Percentiles rank a stretch among this genome's conserved stretches.
These are phyloP conservation scores for Hymenoscyphus infarciens DNA, from an alignment of 2,329 filamentous ascomycete genomes.

Conservation along the genomic window DNA sequence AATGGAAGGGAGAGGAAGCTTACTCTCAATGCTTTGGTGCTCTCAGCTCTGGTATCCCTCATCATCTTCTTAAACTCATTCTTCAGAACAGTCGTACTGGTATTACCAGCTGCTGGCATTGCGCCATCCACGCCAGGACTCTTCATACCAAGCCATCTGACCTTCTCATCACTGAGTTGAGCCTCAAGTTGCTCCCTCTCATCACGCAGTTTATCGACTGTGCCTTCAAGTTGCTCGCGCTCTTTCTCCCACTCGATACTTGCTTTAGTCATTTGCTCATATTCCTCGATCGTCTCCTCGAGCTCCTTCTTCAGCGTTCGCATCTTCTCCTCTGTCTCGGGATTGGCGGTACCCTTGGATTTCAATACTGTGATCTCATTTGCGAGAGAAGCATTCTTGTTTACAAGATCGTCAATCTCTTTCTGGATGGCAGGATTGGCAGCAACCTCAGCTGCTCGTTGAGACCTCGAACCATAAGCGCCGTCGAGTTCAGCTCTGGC, in stretches of 20 bases:
- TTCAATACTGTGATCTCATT: slow-evolving; percentile 31
- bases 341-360: slow-evolving; percentile 11
- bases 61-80: slow-evolving; percentile 81
- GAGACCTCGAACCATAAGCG: slow-evolving; percentile 76
- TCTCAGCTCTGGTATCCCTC: slow-evolving; percentile 66
- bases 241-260: slow-evolving; percentile 70
- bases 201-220: slow-evolving; percentile 61
- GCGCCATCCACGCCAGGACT: slow-evolving; percentile 44
- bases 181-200: slow-evolving; percentile 60
- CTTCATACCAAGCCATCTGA: slow-evolving; percentile 61
- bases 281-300: slow-evolving; percentile 64
- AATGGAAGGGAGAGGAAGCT: slow-evolving; percentile 33
- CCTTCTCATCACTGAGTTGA: slow-evolving; percentile 63
- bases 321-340: slow-evolving; percentile 33
- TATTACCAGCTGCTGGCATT: slow-evolving; percentile 38
- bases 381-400: slow-evolving; percentile 38
- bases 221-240: slow-evolving; percentile 58
- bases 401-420: slow-evolving; percentile 54
- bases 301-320: slow-evolving; percentile 61
- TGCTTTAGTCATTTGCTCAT: slow-evolving; percentile 66
- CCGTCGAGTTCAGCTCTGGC: slow-evolving; percentile 87
- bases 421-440: slow-evolving; percentile 54
- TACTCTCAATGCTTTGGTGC: slow-evolving; percentile 61
- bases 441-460: slow-evolving; percentile 64
- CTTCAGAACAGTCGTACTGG: slow-evolving; percentile 65